Base-by-base conservation (phyloP, 306 rosid species). In the Adenanthera pavonina region DNA sequence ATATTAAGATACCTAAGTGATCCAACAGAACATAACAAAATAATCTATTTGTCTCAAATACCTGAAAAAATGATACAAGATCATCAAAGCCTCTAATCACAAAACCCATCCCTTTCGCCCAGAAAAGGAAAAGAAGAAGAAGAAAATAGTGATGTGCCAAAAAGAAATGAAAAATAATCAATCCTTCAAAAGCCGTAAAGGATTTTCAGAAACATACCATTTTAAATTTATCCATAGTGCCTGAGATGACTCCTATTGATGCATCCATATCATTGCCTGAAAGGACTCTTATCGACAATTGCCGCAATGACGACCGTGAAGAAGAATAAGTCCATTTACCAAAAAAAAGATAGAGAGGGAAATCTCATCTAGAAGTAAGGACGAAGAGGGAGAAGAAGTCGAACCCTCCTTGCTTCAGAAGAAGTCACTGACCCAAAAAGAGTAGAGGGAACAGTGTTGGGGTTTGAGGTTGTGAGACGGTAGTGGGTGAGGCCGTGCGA, bases 241-340 rank as follows among this genome's bases (percentile, higher is more conserved):
- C 97, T 13, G 98, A 87, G 62, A 95, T 90, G 86, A 91, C 84
- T 46, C 98, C 98, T 85, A 97, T 90, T 65, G 98, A 95, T 65
- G 97, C 62, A 87, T 95, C 98, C 97, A 95, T 95, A 91, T 90
- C 97, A 72, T 90, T 90, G 64, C 98, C 97, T 97, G 92, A 49
- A 30, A 78, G 81, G 8, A 78, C 38, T 97, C 97, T 1, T 25
- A 25, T 25, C 34, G 98, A 91, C 90, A 95, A 81, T 97, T 95
- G 94, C 87, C 84, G 79, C 72, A 84, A 84, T 72, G 67, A 80
- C 25, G 82, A 14, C 71, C 65, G 85, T 84, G 17, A 82, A 65
- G 9, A 75, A 56, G 66, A 20, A 30, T 51, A n/a, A 33, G 33
- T 59, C 72, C 48, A 36, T 62, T 79, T 34, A 52, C 30, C 30